phyloP scores from a whole-genome alignment of 2,329 filamentous ascomycete species.

The Aspergillus niger region DNA sequence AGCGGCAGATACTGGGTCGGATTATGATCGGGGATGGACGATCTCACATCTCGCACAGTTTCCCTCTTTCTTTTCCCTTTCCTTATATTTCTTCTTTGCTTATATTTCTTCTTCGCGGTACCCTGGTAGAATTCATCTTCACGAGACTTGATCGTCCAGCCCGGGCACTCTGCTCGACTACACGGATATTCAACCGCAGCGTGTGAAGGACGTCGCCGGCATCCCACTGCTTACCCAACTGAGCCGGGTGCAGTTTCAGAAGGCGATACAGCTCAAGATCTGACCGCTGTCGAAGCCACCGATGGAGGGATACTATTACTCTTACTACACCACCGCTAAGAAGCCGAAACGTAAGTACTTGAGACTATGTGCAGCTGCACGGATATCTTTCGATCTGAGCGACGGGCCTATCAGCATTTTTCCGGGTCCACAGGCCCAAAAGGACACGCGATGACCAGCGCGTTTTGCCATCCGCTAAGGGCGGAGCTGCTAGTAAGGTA shows the following conservation, averaged over 20 bases:
- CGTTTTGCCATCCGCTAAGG: constrained; percentile 18
- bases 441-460: constrained; percentile 23
- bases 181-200: not conserved
- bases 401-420: constrained; percentile 16
- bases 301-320: not conserved
- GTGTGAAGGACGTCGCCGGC: no score
- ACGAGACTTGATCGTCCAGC: not conserved
- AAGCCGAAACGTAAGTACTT: not conserved
- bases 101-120: not conserved
- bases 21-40: not conserved
- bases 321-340: no score
- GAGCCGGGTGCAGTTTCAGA: not conserved
- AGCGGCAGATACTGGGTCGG: not conserved
- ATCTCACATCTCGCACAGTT: constrained; percentile 3
- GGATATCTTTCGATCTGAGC: constrained; percentile 19
- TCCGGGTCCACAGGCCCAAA: constrained; percentile 19
- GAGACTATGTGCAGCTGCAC: constrained; percentile 12
- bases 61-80: not conserved
- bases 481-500: not conserved
- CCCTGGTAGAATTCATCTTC: not conserved
- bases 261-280: not conserved
- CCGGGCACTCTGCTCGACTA: not conserved
- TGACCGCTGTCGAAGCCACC: not conserved
- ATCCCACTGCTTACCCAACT: not conserved
- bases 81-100: no score